Conservation (phyloP, 441 rosid species). For the Gossypium lobatum region DNA sequence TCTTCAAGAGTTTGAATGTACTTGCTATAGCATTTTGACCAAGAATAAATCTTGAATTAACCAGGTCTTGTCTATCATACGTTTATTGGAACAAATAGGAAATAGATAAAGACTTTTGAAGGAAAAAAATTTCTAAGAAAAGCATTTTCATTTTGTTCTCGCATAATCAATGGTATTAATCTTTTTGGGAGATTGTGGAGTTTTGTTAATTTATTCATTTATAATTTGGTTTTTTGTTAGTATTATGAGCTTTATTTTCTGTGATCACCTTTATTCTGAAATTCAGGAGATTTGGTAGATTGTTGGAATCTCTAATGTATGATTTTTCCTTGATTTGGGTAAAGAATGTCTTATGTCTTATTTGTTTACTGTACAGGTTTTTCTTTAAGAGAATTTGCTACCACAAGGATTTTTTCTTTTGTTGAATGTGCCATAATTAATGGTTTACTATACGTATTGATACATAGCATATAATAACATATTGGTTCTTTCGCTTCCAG, state of each 20-base stretch:
- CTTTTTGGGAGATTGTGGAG: neutral
- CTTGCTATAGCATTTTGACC: neutral
- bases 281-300: constrained; percentile 2
- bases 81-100: neutral
- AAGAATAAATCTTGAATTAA: constrained; percentile 2
- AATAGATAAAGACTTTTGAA: neutral
- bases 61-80: neutral
- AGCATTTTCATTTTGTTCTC: neutral
- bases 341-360: neutral
- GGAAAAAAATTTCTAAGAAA: neutral
- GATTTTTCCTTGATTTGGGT: neutral
- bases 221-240: neutral
- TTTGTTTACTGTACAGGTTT: neutral
- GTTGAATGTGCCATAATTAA: neutral
- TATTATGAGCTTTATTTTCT: neutral
- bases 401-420: neutral
- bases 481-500: neutral
- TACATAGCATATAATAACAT: neutral
- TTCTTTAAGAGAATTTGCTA: neutral
- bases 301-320: neutral
- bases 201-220: neutral
- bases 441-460: neutral
- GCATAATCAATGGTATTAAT: neutral
- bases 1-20: neutral
- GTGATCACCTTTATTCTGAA: neutral